Conservation (phyloP, 192 early-diverging fungal species). For the Rhizophagus clarus region DNA sequence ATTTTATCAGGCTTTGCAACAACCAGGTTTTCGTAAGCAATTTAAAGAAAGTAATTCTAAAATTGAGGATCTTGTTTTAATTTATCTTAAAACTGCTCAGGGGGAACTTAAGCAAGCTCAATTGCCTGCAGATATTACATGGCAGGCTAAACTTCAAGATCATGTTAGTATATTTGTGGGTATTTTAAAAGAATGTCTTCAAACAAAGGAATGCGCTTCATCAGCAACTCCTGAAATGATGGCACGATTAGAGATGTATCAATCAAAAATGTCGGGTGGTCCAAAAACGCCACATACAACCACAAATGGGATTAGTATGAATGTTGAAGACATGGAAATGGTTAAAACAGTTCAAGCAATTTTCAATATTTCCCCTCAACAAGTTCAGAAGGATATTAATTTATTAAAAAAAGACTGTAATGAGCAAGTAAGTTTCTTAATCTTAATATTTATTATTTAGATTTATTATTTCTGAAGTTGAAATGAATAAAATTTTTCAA, state of each 20-base stretch:
- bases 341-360: slow-evolving; percentile 24
- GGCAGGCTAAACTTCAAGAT: slow-evolving; percentile 25
- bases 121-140: slow-evolving; percentile 7
- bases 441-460: neutral
- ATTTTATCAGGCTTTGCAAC: slow-evolving; percentile 13
- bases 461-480: neutral
- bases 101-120: slow-evolving; percentile 10
- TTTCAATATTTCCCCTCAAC: slow-evolving; percentile 13
- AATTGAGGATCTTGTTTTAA: slow-evolving; percentile 28
- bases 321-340: slow-evolving; percentile 26
- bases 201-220: slow-evolving; percentile 9
- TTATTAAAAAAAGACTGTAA: slow-evolving; percentile 17
- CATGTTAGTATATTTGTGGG: slow-evolving; percentile 29
- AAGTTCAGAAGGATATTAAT: slow-evolving; percentile 23
- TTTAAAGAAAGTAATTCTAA: slow-evolving; percentile 17
- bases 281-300: neutral
- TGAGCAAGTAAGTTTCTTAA: slow-evolving; percentile 7
- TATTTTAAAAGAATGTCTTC: slow-evolving; percentile 22
- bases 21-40: slow-evolving; percentile 20
- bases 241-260: neutral
- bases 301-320: neutral
- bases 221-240: slow-evolving; percentile 12
- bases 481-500: neutral
- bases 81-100: slow-evolving; percentile 20
- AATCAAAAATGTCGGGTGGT: neutral